phyloP scores from a whole-genome alignment of 73 alveolate genomes.

The Uronychia setigera region DNA sequence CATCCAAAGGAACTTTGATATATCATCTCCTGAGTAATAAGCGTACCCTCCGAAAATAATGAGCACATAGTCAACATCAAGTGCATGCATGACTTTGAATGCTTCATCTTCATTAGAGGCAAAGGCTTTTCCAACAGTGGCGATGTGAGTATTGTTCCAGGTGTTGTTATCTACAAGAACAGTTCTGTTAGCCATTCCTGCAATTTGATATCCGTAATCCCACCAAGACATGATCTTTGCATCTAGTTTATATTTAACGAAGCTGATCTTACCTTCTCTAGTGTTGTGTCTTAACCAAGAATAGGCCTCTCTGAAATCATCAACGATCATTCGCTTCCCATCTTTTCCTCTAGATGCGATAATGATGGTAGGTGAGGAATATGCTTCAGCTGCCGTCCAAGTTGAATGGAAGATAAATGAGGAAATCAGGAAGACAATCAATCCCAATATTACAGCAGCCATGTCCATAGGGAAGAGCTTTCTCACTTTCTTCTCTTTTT shows the following conservation, averaged over 20 bases:
- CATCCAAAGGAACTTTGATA: conserved; percentile 90
- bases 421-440: conserved; percentile 66
- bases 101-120: conserved; percentile 88
- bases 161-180: conserved; percentile 86
- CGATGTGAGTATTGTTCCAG: conserved; percentile 90
- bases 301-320: conserved; percentile 67
- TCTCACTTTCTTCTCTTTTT: conserved; percentile 52
- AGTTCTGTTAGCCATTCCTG: conserved; percentile 89
- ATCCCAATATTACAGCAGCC: conserved; percentile 69
- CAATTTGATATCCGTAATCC: conserved; percentile 87
- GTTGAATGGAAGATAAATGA: conserved; percentile 87
- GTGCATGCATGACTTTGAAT: conserved; percentile 69
- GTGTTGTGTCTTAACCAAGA: conserved; percentile 64
- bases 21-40: conserved; percentile 89
- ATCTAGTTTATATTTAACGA: conserved; percentile 16
- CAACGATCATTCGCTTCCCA: conserved; percentile 51
- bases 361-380: conserved; percentile 73
- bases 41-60: conserved; percentile 86
- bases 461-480: conserved; percentile 37
- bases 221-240: conserved; percentile 76
- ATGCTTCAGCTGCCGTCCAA: conserved; percentile 92
- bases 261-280: neutral
- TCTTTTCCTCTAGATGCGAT: conserved; percentile 56
- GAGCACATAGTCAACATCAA: conserved; percentile 87
- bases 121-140: conserved; percentile 84